These are phyloP conservation scores for Isatis tinctoria DNA, from an alignment of 345 rosid species.

Conservation along the genomic window DNA sequence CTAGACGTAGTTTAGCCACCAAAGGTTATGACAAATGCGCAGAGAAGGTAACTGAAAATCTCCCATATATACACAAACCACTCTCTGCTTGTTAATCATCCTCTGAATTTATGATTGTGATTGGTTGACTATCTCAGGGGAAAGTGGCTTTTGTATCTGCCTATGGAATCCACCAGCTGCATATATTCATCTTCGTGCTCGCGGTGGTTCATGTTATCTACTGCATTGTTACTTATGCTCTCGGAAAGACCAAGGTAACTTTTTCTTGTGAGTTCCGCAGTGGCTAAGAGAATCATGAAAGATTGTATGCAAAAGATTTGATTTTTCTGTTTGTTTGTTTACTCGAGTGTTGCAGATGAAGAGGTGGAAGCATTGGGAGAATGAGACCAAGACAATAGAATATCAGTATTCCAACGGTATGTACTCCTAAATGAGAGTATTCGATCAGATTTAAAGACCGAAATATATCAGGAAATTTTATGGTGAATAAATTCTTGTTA, in stretches of 20 bases:
- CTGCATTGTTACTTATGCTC: constrained; percentile 65
- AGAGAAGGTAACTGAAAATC: constrained; percentile 32
- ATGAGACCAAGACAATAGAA: constrained; percentile 72
- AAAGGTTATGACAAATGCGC: constrained; percentile 48
- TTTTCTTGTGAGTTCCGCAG: not conserved
- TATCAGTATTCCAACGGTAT: constrained; percentile 71
- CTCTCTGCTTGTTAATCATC: not conserved
- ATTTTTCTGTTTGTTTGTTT: not conserved
- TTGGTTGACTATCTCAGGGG: constrained; percentile 42
- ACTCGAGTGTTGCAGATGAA: constrained; percentile 54
- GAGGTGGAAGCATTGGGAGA: constrained; percentile 85
- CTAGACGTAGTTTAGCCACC: constrained; percentile 49
- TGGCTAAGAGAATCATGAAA: not conserved
- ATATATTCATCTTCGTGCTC: constrained; percentile 79
- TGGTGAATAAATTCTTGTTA: not conserved
- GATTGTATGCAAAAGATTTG: not conserved
- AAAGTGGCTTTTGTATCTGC: constrained; percentile 81
- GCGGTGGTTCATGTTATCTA: constrained; percentile 81
- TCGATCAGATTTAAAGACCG: not conserved
- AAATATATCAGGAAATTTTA: not conserved
- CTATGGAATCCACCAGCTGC: constrained; percentile 90
- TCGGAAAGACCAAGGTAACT: constrained; percentile 81
- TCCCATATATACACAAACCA: not conserved
- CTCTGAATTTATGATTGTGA: not conserved
- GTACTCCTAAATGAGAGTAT: not conserved